Conservation (phyloP, 2,329 filamentous ascomycete species). For the Dothideomycetes sp. region DNA sequence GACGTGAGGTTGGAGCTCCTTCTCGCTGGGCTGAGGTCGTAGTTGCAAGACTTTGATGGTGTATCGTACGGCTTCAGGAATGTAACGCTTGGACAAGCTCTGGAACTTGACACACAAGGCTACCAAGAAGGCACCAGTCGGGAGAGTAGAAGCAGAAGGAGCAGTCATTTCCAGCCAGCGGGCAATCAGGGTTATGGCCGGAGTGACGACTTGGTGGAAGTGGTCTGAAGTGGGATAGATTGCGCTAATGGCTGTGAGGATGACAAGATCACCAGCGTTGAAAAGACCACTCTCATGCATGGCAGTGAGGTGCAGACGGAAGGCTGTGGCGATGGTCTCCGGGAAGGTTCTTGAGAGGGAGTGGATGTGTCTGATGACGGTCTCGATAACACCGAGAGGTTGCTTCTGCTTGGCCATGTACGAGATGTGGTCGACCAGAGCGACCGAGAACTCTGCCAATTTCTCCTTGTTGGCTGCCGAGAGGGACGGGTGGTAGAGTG, state of each 20-base stretch:
- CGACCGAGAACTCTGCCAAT: conserved; percentile 58
- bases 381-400: conserved; percentile 62
- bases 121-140: conserved; percentile 67
- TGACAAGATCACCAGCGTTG: conserved; percentile 61
- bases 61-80: conserved; percentile 83
- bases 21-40: conserved; percentile 24
- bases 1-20: conserved; percentile 52
- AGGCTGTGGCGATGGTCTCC: conserved; percentile 64
- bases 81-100: conserved; percentile 69
- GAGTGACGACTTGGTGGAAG: conserved; percentile 91
- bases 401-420: conserved; percentile 45
- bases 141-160: conserved; percentile 57
- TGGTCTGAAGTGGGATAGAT: conserved; percentile 95
- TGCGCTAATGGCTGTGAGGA: conserved; percentile 73
- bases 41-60: conserved; percentile 59
- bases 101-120: conserved; percentile 78
- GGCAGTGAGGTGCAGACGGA: conserved; percentile 60
- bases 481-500: conserved; percentile 84
- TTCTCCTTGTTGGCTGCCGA: conserved; percentile 77
- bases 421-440: conserved; percentile 57
- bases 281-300: conserved; percentile 47
- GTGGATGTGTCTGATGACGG: conserved; percentile 78
- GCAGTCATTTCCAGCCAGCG: conserved; percentile 74
- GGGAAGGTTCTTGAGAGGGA: conserved; percentile 83
- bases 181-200: conserved; percentile 74